phyloP scores from a whole-genome alignment of 139 green algal genomes.

The Volvox reticuliferus region DNA sequence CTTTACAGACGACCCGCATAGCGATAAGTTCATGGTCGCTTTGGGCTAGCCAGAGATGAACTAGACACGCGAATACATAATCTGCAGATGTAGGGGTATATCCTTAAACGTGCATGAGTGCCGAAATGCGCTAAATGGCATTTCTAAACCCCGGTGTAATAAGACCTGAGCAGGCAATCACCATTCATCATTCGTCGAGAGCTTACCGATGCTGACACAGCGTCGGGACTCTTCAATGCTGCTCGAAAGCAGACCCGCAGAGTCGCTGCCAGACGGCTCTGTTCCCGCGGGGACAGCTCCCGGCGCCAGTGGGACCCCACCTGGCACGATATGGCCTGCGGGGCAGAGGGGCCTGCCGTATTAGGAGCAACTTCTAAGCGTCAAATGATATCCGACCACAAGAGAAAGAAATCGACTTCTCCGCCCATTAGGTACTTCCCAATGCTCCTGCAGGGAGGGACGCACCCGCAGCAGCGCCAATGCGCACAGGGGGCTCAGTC shows the following conservation, averaged over 20 bases:
- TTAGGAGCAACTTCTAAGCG: neutral
- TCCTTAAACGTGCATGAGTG: too few species aligned
- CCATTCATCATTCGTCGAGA: too few species aligned
- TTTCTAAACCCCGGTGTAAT: too few species aligned
- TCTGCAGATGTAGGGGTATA: too few species aligned
- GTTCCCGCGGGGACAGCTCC: neutral
- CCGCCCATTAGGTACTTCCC: neutral
- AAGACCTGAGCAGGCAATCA: too few species aligned
- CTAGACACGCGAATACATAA: too few species aligned
- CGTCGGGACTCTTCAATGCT: neutral
- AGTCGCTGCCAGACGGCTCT: neutral
- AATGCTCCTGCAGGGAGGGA: neutral
- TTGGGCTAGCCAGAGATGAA: too few species aligned
- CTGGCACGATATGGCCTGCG: neutral
- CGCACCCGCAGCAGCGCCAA: constrained; percentile 29
- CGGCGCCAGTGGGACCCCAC: neutral
- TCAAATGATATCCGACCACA: neutral
- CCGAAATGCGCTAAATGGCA: too few species aligned
- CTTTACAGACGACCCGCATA: too few species aligned
- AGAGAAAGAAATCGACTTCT: neutral
- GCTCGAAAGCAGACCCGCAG: neutral
- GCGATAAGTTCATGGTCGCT: too few species aligned
- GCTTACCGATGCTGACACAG: constrained; percentile 4
- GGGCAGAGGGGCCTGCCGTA: neutral
- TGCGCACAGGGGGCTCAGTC: neutral